phyloP scores from a whole-genome alignment of 1,139 yeast species.

The Lodderomyces elongisporus region DNA sequence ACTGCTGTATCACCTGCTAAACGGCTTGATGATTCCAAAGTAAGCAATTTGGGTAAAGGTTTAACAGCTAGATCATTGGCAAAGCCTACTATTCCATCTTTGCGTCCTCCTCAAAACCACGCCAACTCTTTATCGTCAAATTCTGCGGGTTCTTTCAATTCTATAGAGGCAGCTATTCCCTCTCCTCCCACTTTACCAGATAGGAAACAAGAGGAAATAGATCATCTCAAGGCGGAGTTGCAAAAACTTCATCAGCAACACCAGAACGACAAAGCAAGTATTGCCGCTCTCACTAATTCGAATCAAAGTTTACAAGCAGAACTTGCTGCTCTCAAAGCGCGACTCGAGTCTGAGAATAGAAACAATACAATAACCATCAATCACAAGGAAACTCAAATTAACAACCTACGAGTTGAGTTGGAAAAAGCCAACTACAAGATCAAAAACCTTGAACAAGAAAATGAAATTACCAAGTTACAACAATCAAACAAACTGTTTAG shows the following conservation, averaged over 20 bases:
- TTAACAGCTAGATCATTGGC: slow-evolving; percentile 36
- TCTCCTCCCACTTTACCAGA: slow-evolving; percentile 2
- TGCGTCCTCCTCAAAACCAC: slow-evolving; percentile 12
- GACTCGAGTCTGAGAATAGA: slow-evolving; percentile 10
- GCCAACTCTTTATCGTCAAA: slow-evolving; percentile 10
- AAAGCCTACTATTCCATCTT: slow-evolving; percentile 15
- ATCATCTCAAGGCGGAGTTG: slow-evolving; percentile 40
- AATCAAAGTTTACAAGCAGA: slow-evolving; percentile 9
- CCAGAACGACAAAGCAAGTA: slow-evolving; percentile 5
- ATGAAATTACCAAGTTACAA: slow-evolving; percentile 11
- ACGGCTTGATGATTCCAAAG: slow-evolving; percentile 24
- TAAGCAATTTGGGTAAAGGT: slow-evolving; percentile 29
- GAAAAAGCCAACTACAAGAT: slow-evolving; percentile 15
- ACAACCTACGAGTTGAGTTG: slow-evolving; percentile 11
- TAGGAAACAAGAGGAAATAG: slow-evolving; percentile 32
- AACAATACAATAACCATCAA: slow-evolving; percentile 8
- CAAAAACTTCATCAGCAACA: slow-evolving; percentile 7
- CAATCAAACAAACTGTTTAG: slow-evolving; percentile 6
- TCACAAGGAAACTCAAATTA: slow-evolving; percentile 12
- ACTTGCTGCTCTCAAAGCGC: slow-evolving; percentile 7
- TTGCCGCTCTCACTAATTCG: slow-evolving; percentile 6
- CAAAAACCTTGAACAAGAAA: slow-evolving; percentile 12
- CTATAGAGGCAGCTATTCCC: neutral
- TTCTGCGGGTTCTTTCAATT: neutral
- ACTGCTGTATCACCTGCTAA: slow-evolving; percentile 65